Conservation (phyloP, 208 protist genomes). For the Angomonas ambiguus region DNA sequence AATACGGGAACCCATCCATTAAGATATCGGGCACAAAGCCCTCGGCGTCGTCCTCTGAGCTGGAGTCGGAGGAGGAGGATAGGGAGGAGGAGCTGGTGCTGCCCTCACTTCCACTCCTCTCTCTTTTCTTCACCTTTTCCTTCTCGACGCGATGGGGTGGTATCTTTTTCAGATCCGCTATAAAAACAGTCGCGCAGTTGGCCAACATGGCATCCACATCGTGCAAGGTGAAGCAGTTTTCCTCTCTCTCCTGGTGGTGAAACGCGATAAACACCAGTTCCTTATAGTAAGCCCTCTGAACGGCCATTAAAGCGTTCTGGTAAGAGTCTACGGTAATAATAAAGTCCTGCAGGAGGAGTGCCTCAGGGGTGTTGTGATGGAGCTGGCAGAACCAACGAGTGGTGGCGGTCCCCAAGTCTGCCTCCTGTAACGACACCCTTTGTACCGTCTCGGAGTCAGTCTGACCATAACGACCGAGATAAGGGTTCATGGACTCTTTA, state of each 20-base stretch:
- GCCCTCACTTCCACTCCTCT: conserved; percentile 13
- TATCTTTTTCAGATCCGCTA: neutral
- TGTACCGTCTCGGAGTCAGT: conserved; percentile 48
- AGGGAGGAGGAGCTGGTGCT: conserved; percentile 13
- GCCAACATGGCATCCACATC: conserved; percentile 53
- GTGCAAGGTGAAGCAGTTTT: conserved; percentile 47
- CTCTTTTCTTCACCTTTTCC: neutral
- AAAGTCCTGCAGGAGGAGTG: conserved; percentile 76
- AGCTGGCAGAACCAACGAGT: conserved; percentile 10
- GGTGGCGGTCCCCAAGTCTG: neutral
- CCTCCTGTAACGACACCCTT: conserved; percentile 27
- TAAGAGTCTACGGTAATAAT: conserved; percentile 74
- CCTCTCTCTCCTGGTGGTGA: conserved; percentile 23
- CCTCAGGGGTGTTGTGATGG: conserved; percentile 12
- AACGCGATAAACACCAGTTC: conserved; percentile 81
- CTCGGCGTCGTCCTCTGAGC: conserved; percentile 11
- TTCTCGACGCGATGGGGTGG: neutral
- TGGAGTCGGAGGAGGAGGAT: conserved; percentile 12
- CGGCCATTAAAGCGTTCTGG: conserved; percentile 60
- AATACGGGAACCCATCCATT: conserved; percentile 80
- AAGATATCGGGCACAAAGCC: conserved; percentile 76
- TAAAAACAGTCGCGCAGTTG: conserved; percentile 23
- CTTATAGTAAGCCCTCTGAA: conserved; percentile 70
- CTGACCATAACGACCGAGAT: conserved; percentile 88
- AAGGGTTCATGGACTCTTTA: conserved; percentile 84